Conservation (phyloP, 371 early-diverging fungal genomes). For the Lichtheimia ornata region DNA sequence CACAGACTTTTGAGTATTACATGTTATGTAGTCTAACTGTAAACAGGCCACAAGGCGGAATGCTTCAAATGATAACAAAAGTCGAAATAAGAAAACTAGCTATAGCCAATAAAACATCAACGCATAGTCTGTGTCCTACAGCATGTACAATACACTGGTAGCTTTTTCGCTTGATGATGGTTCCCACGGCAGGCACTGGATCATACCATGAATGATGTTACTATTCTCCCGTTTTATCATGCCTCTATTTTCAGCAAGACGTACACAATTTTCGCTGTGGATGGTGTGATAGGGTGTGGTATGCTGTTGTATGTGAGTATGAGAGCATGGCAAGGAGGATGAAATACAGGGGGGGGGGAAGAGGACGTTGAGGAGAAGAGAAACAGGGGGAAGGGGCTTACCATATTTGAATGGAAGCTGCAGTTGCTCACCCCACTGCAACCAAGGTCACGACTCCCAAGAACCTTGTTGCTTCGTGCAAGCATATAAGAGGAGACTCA, state of each 20-base stretch:
- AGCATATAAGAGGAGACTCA: neutral
- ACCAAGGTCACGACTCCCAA: too few relatives aligned
- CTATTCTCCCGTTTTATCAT: conserved; percentile 7
- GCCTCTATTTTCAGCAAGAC: neutral
- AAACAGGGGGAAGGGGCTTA: too few relatives aligned
- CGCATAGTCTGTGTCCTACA: conserved; percentile 14
- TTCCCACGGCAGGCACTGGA: neutral
- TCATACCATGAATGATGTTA: conserved; percentile 2
- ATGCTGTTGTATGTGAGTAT: neutral
- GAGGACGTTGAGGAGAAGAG: too few relatives aligned
- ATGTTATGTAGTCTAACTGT: too few relatives aligned
- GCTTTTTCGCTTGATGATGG: neutral
- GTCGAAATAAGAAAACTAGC: too few relatives aligned
- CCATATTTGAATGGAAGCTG: too few relatives aligned
- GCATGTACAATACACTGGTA: neutral
- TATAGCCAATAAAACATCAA: conserved; percentile 4
- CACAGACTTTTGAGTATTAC: too few relatives aligned
- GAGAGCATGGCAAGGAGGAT: neutral
- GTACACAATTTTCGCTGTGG: neutral
- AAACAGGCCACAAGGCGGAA: too few relatives aligned
- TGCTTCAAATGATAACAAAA: too few relatives aligned
- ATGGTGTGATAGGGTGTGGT: neutral
- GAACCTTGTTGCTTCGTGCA: too few relatives aligned
- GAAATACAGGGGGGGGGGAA: neutral
- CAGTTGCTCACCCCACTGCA: too few relatives aligned